These are phyloP conservation scores for Yarrowia galli DNA, from an alignment of 1,139 yeast genomes.

Conservation along the genomic window DNA sequence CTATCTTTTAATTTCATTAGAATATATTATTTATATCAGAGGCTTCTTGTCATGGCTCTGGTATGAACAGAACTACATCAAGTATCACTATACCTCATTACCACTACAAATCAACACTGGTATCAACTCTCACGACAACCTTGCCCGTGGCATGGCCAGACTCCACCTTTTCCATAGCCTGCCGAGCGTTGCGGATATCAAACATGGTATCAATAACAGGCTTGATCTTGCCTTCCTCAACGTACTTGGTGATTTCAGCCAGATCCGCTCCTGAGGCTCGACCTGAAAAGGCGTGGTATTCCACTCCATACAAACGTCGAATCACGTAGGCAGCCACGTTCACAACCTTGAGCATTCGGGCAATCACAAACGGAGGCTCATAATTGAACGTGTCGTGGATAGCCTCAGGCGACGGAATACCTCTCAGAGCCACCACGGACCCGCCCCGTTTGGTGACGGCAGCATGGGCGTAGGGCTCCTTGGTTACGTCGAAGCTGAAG, in stretches of 20 bases:
- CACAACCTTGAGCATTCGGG: background rate
- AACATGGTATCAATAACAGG: conserved; percentile 29
- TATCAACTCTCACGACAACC: conserved; percentile 45
- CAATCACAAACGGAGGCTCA: background rate
- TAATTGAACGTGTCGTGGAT: conserved; percentile 14
- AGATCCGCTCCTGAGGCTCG: background rate
- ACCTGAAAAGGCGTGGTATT: conserved; percentile 14
- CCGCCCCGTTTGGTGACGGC: conserved; percentile 15
- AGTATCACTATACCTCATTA: background rate
- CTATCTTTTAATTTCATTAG: no score
- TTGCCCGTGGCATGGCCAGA: conserved; percentile 29
- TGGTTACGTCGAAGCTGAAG: conserved; percentile 20
- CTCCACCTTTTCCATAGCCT: conserved; percentile 34
- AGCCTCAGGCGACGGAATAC: conserved; percentile 12
- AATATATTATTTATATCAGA: no score
- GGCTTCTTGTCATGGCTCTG: no score
- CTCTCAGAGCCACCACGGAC: conserved; percentile 14
- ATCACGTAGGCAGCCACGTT: background rate
- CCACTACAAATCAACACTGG: background rate
- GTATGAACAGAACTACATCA: no score
- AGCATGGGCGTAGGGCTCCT: conserved; percentile 16
- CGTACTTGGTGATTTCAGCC: background rate
- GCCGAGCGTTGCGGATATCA: conserved; percentile 13
- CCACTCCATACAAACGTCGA: background rate
- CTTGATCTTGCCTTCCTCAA: conserved; percentile 13